These are phyloP conservation scores for Candida nemodendra DNA, from an alignment of 805 yeast genomes.

Conservation along the genomic window DNA sequence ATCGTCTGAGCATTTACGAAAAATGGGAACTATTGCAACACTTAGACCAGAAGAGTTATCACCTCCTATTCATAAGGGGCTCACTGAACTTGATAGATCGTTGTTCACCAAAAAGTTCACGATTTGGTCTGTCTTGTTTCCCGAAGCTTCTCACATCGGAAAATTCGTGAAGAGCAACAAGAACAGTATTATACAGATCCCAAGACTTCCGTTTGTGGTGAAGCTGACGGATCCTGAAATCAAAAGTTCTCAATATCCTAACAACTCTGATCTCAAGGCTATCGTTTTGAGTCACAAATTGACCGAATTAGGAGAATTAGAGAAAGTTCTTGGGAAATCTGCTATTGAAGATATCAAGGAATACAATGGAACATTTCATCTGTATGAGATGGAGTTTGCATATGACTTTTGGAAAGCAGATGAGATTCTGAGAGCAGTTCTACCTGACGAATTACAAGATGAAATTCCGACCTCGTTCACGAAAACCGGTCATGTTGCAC, in stretches of 20 bases:
- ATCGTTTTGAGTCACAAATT: conserved; percentile 61
- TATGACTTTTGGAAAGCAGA: conserved; percentile 89
- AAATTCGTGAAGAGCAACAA: conserved; percentile 57
- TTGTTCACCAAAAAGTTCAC: conserved; percentile 58
- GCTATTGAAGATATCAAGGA: conserved; percentile 48
- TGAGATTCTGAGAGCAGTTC: conserved; percentile 71
- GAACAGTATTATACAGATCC: conserved; percentile 64
- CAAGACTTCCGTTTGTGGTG: conserved; percentile 70
- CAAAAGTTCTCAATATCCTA: background rate
- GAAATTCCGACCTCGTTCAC: conserved; percentile 92
- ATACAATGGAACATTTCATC: conserved; percentile 44
- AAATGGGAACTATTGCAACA: conserved; percentile 8
- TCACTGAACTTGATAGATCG: conserved; percentile 64
- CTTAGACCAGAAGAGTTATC: conserved; percentile 10
- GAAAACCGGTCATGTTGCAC: conserved; percentile 94
- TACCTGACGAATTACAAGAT: conserved; percentile 67
- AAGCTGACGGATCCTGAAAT: conserved; percentile 14
- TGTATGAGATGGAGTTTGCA: conserved; percentile 56
- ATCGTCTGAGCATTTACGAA: background rate
- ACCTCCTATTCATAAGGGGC: conserved; percentile 70
- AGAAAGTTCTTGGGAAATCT: conserved; percentile 37
- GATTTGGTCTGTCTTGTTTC: conserved; percentile 66
- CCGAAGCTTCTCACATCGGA: conserved; percentile 63
- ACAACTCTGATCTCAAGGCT: conserved; percentile 40
- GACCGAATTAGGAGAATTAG: conserved; percentile 36